These are phyloP conservation scores for Meira nashicola DNA, from an alignment of 1,284 basidiomycete genomes.

Conservation along the genomic window DNA sequence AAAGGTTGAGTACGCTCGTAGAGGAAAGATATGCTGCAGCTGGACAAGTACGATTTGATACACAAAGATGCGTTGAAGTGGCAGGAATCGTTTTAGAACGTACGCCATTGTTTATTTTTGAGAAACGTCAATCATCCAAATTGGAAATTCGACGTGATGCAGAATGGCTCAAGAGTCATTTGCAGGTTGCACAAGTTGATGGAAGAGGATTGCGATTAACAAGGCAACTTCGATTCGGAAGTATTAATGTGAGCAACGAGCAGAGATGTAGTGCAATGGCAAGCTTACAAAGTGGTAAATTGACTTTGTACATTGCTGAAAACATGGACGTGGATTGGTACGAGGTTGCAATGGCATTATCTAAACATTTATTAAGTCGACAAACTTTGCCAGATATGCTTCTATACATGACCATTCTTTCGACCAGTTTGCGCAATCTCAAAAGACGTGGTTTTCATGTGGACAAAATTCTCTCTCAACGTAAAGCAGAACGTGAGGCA, in stretches of 20 bases:
- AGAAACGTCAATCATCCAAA: conserved; percentile 65
- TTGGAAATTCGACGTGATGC: conserved; percentile 64
- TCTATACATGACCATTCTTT: conserved; percentile 85
- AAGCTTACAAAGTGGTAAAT: conserved; percentile 56
- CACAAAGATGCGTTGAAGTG: conserved; percentile 34
- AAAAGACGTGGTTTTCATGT: conserved; percentile 74
- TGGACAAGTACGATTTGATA: conserved; percentile 48
- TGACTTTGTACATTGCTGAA: conserved; percentile 71
- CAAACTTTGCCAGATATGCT: conserved; percentile 55
- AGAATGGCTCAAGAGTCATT: conserved; percentile 70
- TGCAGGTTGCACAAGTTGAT: conserved; percentile 57
- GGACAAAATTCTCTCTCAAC: conserved; percentile 81
- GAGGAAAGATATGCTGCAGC: conserved; percentile 68
- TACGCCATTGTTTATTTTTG: conserved; percentile 84
- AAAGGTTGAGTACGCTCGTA: conserved; percentile 67
- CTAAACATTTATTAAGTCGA: conserved; percentile 41
- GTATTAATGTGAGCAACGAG: conserved; percentile 31
- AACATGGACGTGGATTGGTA: conserved; percentile 80
- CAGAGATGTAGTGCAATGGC: conserved; percentile 46
- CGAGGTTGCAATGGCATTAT: conserved; percentile 58
- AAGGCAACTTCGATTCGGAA: conserved; percentile 35
- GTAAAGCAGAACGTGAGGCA: conserved; percentile 68
- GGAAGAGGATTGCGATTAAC: conserved; percentile 40
- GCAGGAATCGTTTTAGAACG: conserved; percentile 68
- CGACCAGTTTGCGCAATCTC: conserved; percentile 77